phyloP scores from a whole-genome alignment of 1,284 basidiomycete genomes.

The Austroboletus olivaceoglutinosus region DNA sequence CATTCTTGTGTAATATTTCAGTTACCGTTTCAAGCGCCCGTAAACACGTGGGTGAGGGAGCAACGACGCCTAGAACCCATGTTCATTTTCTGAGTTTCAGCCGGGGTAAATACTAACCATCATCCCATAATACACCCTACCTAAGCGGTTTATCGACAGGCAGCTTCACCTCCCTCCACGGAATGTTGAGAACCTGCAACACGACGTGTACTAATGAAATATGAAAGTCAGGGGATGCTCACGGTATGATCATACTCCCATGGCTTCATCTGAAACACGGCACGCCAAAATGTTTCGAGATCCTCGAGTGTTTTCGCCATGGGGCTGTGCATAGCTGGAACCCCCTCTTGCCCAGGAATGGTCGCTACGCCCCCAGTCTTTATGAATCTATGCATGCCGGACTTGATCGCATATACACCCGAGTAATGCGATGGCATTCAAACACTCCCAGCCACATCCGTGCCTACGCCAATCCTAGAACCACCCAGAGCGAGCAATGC shows the following conservation, averaged over 20 bases:
- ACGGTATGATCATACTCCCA: constrained; percentile 60
- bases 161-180: constrained; percentile 52
- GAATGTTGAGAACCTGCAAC: constrained; percentile 46
- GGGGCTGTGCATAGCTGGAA: constrained; percentile 55
- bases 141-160: constrained; percentile 49
- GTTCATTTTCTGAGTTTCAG: not conserved
- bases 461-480: constrained; percentile 75
- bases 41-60: constrained; percentile 29
- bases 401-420: constrained; percentile 64
- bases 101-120: constrained; percentile 34
- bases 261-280: constrained; percentile 51
- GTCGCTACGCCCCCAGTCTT: constrained; percentile 43
- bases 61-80: constrained; percentile 27
- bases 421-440: constrained; percentile 77
- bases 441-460: constrained; percentile 72
- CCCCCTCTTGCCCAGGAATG: constrained; percentile 55
- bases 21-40: constrained; percentile 25
- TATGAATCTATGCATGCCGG: constrained; percentile 55
- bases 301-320: constrained; percentile 66
- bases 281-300: constrained; percentile 57
- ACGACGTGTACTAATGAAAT: not conserved
- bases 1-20: constrained; percentile 26
- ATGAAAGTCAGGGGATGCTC: constrained; percentile 11
- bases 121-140: constrained; percentile 58
- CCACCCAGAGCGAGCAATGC: constrained; percentile 71